Conservation (phyloP, 2,329 filamentous ascomycete species). For the Aplosporella prunicola region DNA sequence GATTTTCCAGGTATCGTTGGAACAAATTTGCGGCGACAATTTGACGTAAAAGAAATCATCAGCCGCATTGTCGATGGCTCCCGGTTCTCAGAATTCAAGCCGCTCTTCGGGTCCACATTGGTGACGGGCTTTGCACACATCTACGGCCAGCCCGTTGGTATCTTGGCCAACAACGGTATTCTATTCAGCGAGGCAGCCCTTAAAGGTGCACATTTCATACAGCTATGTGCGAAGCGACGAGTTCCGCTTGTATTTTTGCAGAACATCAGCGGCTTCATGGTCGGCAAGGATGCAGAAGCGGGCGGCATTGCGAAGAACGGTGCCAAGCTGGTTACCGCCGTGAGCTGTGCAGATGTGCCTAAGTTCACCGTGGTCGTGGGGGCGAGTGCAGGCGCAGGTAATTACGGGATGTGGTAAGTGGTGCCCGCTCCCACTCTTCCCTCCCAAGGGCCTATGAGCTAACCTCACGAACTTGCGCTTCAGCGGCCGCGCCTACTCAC, state of each 20-base stretch:
- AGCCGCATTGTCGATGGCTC: conserved; percentile 86
- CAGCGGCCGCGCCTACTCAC: conserved; percentile 81
- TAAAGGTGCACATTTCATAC: conserved; percentile 95
- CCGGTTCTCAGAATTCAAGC: conserved; percentile 90
- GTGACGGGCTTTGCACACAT: conserved; percentile 85
- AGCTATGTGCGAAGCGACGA: conserved; percentile 81
- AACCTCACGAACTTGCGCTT: no score
- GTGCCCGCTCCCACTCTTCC: no score
- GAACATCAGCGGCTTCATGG: conserved; percentile 98
- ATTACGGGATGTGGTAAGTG: conserved; percentile 86
- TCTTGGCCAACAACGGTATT: conserved; percentile 93
- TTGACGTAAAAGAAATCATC: conserved; percentile 84
- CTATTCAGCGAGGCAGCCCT: conserved; percentile 80
- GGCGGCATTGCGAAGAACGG: conserved; percentile 97
- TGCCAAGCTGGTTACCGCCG: conserved; percentile 90
- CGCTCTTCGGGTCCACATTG: conserved; percentile 76
- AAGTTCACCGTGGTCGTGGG: conserved; percentile 98
- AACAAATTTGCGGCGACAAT: conserved; percentile 76
- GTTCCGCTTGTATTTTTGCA: conserved; percentile 90
- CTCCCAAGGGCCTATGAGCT: no score
- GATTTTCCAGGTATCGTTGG: conserved; percentile 85
- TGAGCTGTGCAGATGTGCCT: conserved; percentile 86
- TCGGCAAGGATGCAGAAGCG: conserved; percentile 81
- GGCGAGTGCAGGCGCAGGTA: conserved; percentile 83
- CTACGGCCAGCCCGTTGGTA: conserved; percentile 82